Evolutionary conservation across 345 rosid genomes (phyloP), one percentile per base, ranked within the genome.

Genomic region (Eucalyptus erythrocorys): DNA sequence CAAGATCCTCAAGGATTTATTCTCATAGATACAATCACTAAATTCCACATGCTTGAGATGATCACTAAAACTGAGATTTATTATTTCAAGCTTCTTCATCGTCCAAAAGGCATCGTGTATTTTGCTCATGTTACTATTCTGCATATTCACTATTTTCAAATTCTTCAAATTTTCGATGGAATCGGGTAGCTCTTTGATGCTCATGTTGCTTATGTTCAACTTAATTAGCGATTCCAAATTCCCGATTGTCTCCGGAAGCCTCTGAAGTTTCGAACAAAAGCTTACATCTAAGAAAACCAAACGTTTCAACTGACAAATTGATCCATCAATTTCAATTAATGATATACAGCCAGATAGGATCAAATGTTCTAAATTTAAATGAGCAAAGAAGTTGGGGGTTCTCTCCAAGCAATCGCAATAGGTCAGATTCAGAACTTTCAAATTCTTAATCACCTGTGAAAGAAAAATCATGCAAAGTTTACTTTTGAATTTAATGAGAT

Each of bases 91-190:
- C 7, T 57, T 57, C 3, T 26, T 5, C 6, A 57, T 57, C 1
- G 4, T 24, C 64, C 64, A 57, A 5, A 57, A 11, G 64, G 7
- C 4, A 57, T 26, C 4, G 0, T 0, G 64, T 57, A 57, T 57
- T 5, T 57, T 2, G 13, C 6, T 22, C 5, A 9, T 55, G 0
- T 1, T 0, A 26, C 0, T 1, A 10, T 0, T 0, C 0, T 2
- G 0, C 30, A 57, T 57, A 1, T 26, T 5, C 4, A 26, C 0
- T 26, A 27, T 4, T 59, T 59, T 12, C 32, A 59, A 59, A 59
- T 27, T 27, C n/a, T 59, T 27, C 66, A 27, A 12, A 4, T 0
- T 59, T 27, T 1, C 1, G 0, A 59, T 12, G 66, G 66, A 59
- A 26, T 59, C 8, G 0, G 66, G 66, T 11, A 59, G 2, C 12